A percentile compares a stretch with the other conserved stretches of the same genome.
phyloP scores from a whole-genome alignment of 176 grass and related monocot genomes.

The Neostapfia colusana region DNA sequence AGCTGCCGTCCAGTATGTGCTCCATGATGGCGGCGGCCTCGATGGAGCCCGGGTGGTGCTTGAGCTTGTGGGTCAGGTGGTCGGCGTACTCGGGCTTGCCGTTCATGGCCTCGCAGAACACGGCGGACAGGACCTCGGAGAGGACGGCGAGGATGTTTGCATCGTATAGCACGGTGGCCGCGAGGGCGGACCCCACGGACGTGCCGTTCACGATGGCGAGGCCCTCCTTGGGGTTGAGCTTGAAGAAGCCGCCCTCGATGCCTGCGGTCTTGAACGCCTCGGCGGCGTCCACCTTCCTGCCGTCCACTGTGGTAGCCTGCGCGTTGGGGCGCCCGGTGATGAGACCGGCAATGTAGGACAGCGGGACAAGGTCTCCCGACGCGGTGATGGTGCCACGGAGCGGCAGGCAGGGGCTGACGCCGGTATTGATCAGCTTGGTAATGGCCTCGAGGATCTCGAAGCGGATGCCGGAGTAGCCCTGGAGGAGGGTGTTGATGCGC shows the following conservation, averaged over 20 bases:
- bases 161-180: conserved; percentile 75
- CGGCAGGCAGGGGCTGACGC: conserved; percentile 72
- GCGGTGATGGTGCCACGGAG: conserved; percentile 84
- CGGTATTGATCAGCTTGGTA: conserved; percentile 66
- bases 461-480: conserved; percentile 85
- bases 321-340: conserved; percentile 78
- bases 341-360: conserved; percentile 82
- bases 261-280: conserved; percentile 81
- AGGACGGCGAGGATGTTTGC: conserved; percentile 76
- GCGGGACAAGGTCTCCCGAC: conserved; percentile 74
- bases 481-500: conserved; percentile 84
- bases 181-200: conserved; percentile 77
- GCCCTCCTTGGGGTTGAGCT: conserved; percentile 90
- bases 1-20: conserved; percentile 80
- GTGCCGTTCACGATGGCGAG: conserved; percentile 95
- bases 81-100: conserved; percentile 92
- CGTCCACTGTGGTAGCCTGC: conserved; percentile 55
- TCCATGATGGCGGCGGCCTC: conserved; percentile 97
- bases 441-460: conserved; percentile 86
- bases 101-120: conserved; percentile 96
- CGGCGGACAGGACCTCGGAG: conserved; percentile 70
- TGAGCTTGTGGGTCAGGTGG: conserved; percentile 93
- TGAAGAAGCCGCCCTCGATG: conserved; percentile 76
- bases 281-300: conserved; percentile 61
- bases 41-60: conserved; percentile 94